Evolutionary conservation across 2,329 filamentous ascomycete species (phyloP).

Genomic region (Aspergillus quadricinctus): DNA sequence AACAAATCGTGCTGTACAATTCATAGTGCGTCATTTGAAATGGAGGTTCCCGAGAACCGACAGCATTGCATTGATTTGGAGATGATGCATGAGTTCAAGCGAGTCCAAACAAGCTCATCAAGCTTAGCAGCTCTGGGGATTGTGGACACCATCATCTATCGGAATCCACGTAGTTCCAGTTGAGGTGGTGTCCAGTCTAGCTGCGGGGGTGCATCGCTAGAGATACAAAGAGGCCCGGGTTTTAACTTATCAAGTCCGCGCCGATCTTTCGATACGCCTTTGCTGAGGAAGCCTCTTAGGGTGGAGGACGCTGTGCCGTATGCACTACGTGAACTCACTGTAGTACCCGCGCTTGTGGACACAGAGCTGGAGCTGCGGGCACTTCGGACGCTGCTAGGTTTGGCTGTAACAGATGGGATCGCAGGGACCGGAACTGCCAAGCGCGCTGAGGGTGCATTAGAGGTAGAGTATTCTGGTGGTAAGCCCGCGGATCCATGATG

Average conservation of each 20-base stretch:
- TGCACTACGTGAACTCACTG: constrained; percentile 28
- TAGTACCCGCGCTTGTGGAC: constrained; percentile 30
- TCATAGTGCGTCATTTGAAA: background rate
- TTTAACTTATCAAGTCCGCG: constrained; percentile 25
- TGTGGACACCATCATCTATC: constrained; percentile 11
- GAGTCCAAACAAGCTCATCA: background rate
- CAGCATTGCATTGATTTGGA: too few relatives aligned
- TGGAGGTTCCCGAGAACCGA: background rate
- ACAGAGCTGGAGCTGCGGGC: constrained; percentile 34
- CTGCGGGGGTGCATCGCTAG: constrained; percentile 29
- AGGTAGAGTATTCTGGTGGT: constrained; percentile 20
- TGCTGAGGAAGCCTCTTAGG: constrained; percentile 31
- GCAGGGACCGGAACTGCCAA: constrained; percentile 31
- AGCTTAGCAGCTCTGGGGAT: background rate
- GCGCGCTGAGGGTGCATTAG: constrained; percentile 18
- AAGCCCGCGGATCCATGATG: constrained; percentile 14
- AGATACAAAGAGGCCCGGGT: constrained; percentile 25
- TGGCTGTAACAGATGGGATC: constrained; percentile 21
- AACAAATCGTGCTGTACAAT: background rate
- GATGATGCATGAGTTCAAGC: background rate
- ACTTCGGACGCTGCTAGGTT: constrained; percentile 34
- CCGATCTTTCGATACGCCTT: constrained; percentile 26
- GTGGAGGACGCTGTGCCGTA: constrained; percentile 35
- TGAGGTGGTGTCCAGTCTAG: constrained; percentile 37
- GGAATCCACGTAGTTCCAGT: constrained; percentile 29